A percentile compares a stretch with the other conserved stretches of the same genome.
phyloP scores from a whole-genome alignment of 2,329 filamentous ascomycete genomes.

The Hawksworthiomyces lignivorus region DNA sequence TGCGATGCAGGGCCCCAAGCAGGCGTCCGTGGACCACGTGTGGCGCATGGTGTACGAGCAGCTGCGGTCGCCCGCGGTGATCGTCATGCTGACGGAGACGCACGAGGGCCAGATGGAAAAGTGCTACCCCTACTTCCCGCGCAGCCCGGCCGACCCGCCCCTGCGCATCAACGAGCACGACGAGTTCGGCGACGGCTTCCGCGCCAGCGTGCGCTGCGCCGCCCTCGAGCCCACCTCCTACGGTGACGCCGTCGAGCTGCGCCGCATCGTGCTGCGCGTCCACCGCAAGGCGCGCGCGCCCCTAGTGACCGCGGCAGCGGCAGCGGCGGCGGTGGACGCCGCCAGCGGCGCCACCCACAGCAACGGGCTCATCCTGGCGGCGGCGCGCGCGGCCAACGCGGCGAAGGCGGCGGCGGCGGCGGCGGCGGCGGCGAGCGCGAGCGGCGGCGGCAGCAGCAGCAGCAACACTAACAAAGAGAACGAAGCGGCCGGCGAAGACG shows the following conservation, averaged over 20 bases:
- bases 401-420: background rate
- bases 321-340: background rate
- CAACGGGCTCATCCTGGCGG: too few species aligned
- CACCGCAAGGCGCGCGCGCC: constrained; percentile 11
- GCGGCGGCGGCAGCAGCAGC: background rate
- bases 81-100: constrained; percentile 92
- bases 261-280: constrained; percentile 59
- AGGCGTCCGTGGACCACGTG: constrained; percentile 67
- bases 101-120: constrained; percentile 72
- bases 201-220: constrained; percentile 62
- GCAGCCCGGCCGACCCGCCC: constrained; percentile 38
- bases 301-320: too few species aligned
- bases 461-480: background rate
- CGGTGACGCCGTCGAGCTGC: constrained; percentile 59
- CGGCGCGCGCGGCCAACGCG: too few species aligned
- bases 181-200: constrained; percentile 59
- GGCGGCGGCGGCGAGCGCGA: background rate
- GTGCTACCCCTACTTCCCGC: constrained; percentile 83
- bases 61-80: constrained; percentile 61
- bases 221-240: constrained; percentile 47
- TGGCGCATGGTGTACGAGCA: constrained; percentile 96
- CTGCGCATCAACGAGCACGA: constrained; percentile 56
- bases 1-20: constrained; percentile 86
- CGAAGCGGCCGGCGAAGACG: too few species aligned
- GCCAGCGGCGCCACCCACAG: too few species aligned